phyloP scores from a whole-genome alignment of 2,329 filamentous ascomycete genomes.

The Aspergillus arachidicola region DNA sequence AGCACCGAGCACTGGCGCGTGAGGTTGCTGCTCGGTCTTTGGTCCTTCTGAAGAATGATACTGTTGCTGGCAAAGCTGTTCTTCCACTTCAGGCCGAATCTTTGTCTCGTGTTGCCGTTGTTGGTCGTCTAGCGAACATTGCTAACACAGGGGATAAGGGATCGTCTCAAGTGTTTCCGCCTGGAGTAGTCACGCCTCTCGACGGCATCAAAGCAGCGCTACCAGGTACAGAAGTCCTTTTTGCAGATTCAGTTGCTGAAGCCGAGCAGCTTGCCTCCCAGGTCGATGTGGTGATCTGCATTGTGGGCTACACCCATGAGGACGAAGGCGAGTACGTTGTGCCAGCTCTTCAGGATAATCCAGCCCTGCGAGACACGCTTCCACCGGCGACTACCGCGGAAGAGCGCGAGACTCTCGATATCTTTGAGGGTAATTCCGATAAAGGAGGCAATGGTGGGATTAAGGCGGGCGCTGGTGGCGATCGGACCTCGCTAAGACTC shows the following conservation, averaged over 20 bases:
- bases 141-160: slow-evolving; percentile 17
- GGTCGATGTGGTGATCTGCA: slow-evolving; percentile 13
- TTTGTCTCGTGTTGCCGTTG: slow-evolving; percentile 6
- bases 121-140: slow-evolving; percentile 12
- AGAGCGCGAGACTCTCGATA: background rate
- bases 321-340: slow-evolving; percentile 19
- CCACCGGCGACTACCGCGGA: background rate
- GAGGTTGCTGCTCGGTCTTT: slow-evolving; percentile 6
- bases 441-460: background rate
- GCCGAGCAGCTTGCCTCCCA: slow-evolving; percentile 4
- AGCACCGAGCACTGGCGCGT: slow-evolving; percentile 6
- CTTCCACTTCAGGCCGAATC: slow-evolving; percentile 8
- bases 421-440: slow-evolving; percentile 2
- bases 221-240: background rate
- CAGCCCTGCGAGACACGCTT: background rate
- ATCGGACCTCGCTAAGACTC: slow-evolving; percentile 13
- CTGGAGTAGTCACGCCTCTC: slow-evolving; percentile 8
- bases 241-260: background rate
- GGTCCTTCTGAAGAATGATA: slow-evolving; percentile 12
- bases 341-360: slow-evolving; percentile 4
- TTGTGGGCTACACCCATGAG: slow-evolving; percentile 13
- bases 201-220: slow-evolving; percentile 11
- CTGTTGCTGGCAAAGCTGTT: background rate
- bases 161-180: slow-evolving; percentile 14
- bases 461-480: slow-evolving; percentile 6